Percentiles rank a stretch among this genome's conserved stretches.
These are phyloP conservation scores for Alternaria metachromatica DNA, from an alignment of 2,329 filamentous ascomycete genomes.

Conservation along the genomic window DNA sequence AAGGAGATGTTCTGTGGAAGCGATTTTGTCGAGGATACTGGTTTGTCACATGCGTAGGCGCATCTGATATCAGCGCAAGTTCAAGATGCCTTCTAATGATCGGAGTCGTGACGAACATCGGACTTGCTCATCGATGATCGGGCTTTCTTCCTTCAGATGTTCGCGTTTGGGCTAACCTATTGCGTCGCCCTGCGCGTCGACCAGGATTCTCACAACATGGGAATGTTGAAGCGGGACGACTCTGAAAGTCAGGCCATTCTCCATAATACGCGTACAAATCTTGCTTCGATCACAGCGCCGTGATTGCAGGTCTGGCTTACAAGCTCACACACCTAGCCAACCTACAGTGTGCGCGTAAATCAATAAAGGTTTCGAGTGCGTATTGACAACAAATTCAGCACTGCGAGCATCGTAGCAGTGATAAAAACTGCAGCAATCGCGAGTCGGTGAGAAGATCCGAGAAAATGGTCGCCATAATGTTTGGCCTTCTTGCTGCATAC, in stretches of 20 bases:
- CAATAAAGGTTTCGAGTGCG: neutral
- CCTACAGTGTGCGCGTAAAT: neutral
- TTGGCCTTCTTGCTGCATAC: neutral
- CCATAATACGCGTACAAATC: neutral
- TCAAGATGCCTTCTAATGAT: neutral
- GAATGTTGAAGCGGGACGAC: neutral
- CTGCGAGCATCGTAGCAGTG: no score
- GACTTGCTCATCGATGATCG: neutral
- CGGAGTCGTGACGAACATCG: neutral
- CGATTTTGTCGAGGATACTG: neutral
- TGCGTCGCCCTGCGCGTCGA: neutral
- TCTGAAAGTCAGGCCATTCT: neutral
- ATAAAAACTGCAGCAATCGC: neutral
- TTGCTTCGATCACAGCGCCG: neutral
- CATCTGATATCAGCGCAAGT: neutral
- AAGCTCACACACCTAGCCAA: neutral
- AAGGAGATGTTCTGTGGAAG: neutral
- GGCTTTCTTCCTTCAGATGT: neutral
- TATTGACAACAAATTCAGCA: neutral
- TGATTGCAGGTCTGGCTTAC: neutral
- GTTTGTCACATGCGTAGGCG: neutral
- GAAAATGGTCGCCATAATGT: rapidly evolving
- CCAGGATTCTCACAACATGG: neutral
- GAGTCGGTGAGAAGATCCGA: neutral
- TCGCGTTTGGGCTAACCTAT: neutral